Evolutionary conservation across 202 grass and related monocot species (phyloP).

Genomic region (Zizania palustris): DNA sequence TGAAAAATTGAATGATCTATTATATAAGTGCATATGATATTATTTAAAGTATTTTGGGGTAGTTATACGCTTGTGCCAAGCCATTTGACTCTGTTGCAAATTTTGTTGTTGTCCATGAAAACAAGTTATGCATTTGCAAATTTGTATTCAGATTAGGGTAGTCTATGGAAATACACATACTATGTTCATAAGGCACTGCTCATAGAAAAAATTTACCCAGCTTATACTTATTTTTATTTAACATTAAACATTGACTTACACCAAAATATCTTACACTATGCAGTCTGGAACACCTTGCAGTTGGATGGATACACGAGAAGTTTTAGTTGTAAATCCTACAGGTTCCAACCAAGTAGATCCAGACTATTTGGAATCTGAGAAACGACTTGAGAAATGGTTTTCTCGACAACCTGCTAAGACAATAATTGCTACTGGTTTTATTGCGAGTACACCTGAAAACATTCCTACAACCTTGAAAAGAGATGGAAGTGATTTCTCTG

Average conservation of each 20-base stretch:
- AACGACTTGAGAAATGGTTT: conserved; percentile 87
- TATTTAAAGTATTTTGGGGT: not conserved
- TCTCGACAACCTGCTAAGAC: conserved; percentile 57
- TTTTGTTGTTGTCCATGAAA: not conserved
- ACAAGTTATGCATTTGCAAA: not conserved
- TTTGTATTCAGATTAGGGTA: not conserved
- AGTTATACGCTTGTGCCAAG: not conserved
- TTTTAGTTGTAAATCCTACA: conserved; percentile 89
- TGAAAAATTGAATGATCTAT: not conserved
- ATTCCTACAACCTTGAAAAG: conserved; percentile 94
- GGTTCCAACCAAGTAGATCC: conserved; percentile 90
- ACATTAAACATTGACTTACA: not conserved
- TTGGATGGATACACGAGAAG: conserved; percentile 98
- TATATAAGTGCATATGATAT: not conserved
- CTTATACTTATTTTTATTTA: not conserved
- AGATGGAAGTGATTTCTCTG: conserved; percentile 99
- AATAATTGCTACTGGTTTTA: conserved; percentile 97
- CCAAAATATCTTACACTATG: conserved; percentile 34
- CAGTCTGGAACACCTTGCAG: conserved; percentile 81
- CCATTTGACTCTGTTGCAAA: not conserved
- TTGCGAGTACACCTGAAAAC: conserved; percentile 80
- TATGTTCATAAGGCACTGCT: not conserved
- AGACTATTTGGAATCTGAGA: conserved; percentile 83
- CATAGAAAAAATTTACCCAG: not conserved
- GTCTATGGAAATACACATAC: not conserved